Evolutionary conservation across 768 basidiomycete genomes (phyloP), one percentile per base, ranked within the genome.

Genomic region (Leccinum longicurvipes): DNA sequence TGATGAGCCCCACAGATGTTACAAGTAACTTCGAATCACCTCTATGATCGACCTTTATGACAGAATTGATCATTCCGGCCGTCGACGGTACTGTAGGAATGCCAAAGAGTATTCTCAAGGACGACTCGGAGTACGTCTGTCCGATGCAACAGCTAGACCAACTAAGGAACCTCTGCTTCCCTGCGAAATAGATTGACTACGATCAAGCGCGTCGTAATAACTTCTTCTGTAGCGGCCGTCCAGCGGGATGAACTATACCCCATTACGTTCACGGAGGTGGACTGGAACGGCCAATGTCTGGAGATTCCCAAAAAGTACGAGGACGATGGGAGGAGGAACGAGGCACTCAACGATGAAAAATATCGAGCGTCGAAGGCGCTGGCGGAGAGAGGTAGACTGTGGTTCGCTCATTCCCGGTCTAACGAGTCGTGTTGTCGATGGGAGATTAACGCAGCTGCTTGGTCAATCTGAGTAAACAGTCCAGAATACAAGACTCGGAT

Each of bases 131-230:
- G 82, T 84, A 21, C n/a, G 72, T 59, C 7, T 15, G 17, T 42
- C 2, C 12, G 29, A 23, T 5, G 8, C 17, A 9, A 17, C 19
- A 31, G 27, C 10, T 3, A n/a, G 17, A 50, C 34, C 2, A 7
- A n/a, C 12, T 5, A 8, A 42, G 10, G 8, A 17, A 39, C 36
- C 36, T 11, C n/a, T 19, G 9, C 36, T n/a, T 39, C 9, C 19
- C 36, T 41, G 54, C 21, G n/a, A 47, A 25, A 44, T 14, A 63
- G 61, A 44, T 59, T 61, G 75, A 80, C 50, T 59, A 76, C 14
- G 9, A 74, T 92, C 60, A 83, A 87, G 65, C 81, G 90, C 3
- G 73, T 93, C 42, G 82, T 91, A 8, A 69, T 89, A 55, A 89
- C 86, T 0, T 83, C 83, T 9, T 89, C 87, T 2, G 73, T 68